These are phyloP conservation scores for Bimuria novae-zelandiae DNA, from an alignment of 2,329 filamentous ascomycete species.

Conservation along the genomic window DNA sequence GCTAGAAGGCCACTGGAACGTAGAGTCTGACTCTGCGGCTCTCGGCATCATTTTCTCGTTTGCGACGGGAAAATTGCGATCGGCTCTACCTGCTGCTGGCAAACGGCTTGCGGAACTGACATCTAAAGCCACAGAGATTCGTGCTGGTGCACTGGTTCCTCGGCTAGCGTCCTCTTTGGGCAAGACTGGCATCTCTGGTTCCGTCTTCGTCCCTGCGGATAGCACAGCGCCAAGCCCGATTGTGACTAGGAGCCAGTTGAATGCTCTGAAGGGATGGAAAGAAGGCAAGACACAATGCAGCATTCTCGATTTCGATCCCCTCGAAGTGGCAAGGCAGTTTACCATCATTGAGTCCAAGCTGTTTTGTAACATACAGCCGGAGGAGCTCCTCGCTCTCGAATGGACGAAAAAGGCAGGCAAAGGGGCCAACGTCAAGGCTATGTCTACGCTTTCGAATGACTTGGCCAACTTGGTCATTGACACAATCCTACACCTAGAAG, in stretches of 20 bases:
- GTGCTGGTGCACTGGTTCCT: conserved; percentile 74
- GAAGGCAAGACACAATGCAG: conserved; percentile 70
- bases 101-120: conserved; percentile 80
- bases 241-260: conserved; percentile 76
- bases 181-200: conserved; percentile 79
- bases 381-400: conserved; percentile 87
- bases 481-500: conserved; percentile 84
- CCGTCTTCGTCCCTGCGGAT: conserved; percentile 72
- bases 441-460: conserved; percentile 91
- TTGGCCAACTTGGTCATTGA: conserved; percentile 91
- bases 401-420: conserved; percentile 89
- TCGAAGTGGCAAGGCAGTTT: conserved; percentile 89
- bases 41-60: conserved; percentile 79
- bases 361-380: conserved; percentile 88
- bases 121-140: conserved; percentile 74
- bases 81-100: conserved; percentile 74
- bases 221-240: conserved; percentile 70
- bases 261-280: conserved; percentile 74
- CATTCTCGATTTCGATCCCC: conserved; percentile 86
- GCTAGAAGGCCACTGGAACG: conserved; percentile 94
- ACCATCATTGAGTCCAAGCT: conserved; percentile 90
- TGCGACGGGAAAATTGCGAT: conserved; percentile 71
- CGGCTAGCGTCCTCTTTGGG: conserved; percentile 83
- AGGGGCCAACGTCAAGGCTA: conserved; percentile 88
- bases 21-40: conserved; percentile 76